Evolutionary conservation across 148 eudicot genomes (phyloP).

Genomic region (Bassia scoparia): DNA sequence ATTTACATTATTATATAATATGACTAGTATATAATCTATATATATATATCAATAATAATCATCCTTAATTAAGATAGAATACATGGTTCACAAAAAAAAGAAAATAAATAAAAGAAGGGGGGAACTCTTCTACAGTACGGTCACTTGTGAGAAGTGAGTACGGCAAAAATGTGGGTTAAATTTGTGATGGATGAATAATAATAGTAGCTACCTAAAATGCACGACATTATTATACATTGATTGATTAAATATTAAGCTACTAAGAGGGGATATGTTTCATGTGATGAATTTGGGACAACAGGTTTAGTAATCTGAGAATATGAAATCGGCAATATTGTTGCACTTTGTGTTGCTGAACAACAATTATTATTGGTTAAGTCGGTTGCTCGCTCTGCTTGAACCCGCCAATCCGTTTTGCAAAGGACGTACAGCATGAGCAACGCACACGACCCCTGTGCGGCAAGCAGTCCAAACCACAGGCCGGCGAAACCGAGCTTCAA

Average conservation of each 20-base stretch:
- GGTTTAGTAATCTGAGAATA: neutral
- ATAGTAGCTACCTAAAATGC: neutral
- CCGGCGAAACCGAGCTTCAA: slow-evolving; percentile 66
- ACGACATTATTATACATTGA: neutral
- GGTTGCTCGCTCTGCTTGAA: slow-evolving; percentile 53
- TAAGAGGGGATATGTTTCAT: slow-evolving; percentile 61
- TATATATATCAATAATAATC: neutral
- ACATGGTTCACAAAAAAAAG: neutral
- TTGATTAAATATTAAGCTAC: neutral
- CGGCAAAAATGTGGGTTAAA: slow-evolving; percentile 30
- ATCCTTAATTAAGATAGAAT: neutral
- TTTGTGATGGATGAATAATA: neutral
- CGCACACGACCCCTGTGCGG: slow-evolving; percentile 80
- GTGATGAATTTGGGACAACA: slow-evolving; percentile 5
- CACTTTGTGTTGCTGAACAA: slow-evolving; percentile 11
- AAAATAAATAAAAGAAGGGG: neutral
- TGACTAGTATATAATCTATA: too few relatives aligned
- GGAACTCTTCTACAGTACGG: slow-evolving; percentile 3
- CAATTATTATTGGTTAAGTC: slow-evolving; percentile 41
- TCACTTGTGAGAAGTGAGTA: neutral
- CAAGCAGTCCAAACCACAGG: slow-evolving; percentile 78
- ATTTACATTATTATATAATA: too few relatives aligned
- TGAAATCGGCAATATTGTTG: slow-evolving; percentile 25
- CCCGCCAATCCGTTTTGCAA: slow-evolving; percentile 60
- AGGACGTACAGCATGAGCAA: slow-evolving; percentile 60